Evolutionary conservation across 139 green algal genomes (phyloP), one percentile per base, ranked within the genome.

Genomic region (Picochlorum sp.): DNA sequence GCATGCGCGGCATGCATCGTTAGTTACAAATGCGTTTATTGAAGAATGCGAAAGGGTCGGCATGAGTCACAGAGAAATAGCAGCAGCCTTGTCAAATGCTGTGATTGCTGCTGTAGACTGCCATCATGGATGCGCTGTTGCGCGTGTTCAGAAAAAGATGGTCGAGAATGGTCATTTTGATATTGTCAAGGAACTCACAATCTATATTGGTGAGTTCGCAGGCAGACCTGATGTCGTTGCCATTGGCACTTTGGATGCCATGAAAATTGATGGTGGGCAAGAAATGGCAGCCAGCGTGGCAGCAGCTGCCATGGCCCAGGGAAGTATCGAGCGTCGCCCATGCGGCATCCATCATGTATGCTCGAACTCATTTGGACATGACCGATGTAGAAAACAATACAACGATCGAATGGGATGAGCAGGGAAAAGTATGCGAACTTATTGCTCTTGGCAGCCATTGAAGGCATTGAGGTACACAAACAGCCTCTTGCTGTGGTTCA

Each of bases 181-280:
- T 18, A 8, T 34, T 20, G 51, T 59, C 20, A 21, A 30, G 51
- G 21, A 21, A 9, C 15, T 59, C 18, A 38, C 51, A 18, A 21
- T 59, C 13, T 30, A 30, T 59, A 34, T 59, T 32, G 51, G 13
- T 0, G 21, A 28, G 21, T 7, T 30, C 13, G 15, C 13, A 1
- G 21, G 23, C n/a, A 30, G 51, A 15, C 51, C 51, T 30, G 51
- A 59, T 59, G 51, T 34, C 4, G 51, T 59, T 34, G 51, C 51
- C 26, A 30, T 59, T 16, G 51, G 51, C 20, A 59, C 21, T 15
- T 26, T 30, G 21, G 51, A 30, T 15, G 51, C 51, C 4, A 30
- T 59, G 18, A 28, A 30, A 34, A 15, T 38, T 18, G 51, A 30
- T 15, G 51, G 23, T 30, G 51, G 51, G 6, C 13, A 30, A 15